These are phyloP conservation scores for Candida maltosa DNA, from an alignment of 805 yeast species.

Conservation along the genomic window DNA sequence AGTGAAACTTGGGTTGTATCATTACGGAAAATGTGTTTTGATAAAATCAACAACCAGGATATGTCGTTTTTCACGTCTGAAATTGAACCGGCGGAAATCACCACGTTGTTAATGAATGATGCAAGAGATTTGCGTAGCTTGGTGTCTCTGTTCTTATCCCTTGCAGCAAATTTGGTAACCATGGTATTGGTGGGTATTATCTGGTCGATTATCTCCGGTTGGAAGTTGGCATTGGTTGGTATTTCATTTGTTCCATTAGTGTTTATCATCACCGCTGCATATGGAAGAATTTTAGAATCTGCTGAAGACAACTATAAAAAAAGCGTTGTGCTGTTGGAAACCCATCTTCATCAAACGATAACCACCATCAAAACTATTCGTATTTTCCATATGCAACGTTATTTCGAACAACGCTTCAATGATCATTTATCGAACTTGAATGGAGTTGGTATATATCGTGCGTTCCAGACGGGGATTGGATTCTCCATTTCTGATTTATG, in stretches of 20 bases:
- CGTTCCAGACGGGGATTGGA: conserved; percentile 65
- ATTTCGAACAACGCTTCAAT: conserved; percentile 42
- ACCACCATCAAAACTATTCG: conserved; percentile 62
- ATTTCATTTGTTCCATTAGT: conserved; percentile 71
- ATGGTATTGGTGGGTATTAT: conserved; percentile 58
- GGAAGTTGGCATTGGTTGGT: conserved; percentile 86
- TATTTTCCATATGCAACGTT: conserved; percentile 47
- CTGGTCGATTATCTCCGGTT: conserved; percentile 79
- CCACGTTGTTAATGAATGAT: conserved; percentile 76
- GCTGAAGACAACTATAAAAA: conserved; percentile 62
- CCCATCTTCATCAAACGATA: conserved; percentile 49
- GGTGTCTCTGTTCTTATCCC: conserved; percentile 59
- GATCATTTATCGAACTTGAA: conserved; percentile 25
- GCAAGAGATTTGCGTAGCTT: conserved; percentile 70
- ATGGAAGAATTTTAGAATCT: conserved; percentile 47
- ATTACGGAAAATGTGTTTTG: conserved; percentile 50
- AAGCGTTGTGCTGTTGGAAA: conserved; percentile 53
- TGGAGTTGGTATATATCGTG: conserved; percentile 46
- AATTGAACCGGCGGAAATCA: conserved; percentile 46
- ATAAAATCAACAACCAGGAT: conserved; percentile 48
- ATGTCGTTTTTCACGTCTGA: conserved; percentile 46
- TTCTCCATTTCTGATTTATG: conserved; percentile 55
- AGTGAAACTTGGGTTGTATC: conserved; percentile 67
- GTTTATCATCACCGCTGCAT: conserved; percentile 46
- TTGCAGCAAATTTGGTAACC: conserved; percentile 49